Percentiles rank a stretch among this genome's conserved stretches.
phyloP scores from a whole-genome alignment of 495 filamentous ascomycete genomes.

The Xylaria intraflava region DNA sequence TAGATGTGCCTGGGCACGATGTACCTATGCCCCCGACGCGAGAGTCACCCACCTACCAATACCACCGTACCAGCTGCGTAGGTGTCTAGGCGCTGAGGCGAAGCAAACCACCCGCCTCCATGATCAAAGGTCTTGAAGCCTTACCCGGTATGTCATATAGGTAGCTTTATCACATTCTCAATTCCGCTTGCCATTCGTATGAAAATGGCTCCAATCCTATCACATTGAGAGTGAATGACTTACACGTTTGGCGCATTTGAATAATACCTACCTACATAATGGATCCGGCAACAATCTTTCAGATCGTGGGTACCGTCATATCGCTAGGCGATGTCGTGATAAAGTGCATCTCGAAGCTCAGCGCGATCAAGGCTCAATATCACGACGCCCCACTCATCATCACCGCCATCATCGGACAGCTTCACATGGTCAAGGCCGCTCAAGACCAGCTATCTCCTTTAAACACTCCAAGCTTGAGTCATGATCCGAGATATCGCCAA shows the following conservation, averaged over 20 bases:
- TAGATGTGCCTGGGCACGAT: no score
- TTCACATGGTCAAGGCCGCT: not conserved
- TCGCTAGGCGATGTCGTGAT: conserved; percentile 1
- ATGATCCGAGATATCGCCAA: not conserved
- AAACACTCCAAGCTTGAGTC: not conserved
- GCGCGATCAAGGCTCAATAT: not conserved
- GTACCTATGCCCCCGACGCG: no score
- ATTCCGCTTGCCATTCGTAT: no score
- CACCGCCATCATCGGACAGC: conserved; percentile 4
- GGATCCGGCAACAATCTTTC: conserved; percentile 1
- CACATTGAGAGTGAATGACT: not conserved
- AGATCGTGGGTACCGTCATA: not conserved
- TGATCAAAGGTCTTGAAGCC: no score
- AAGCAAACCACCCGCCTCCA: no score
- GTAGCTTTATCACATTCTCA: no score
- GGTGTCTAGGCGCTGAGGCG: no score
- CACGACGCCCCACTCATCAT: conserved; percentile 3
- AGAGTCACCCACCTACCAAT: no score
- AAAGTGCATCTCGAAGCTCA: not conserved
- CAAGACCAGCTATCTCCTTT: conserved; percentile 4
- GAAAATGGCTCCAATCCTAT: no score
- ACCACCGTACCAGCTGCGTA: no score
- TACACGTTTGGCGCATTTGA: no score
- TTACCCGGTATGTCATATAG: no score
- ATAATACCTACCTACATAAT: not conserved